Evolutionary conservation across 768 basidiomycete genomes (phyloP), one percentile per base, ranked within the genome.

Genomic region (Boletellus ananiceps): DNA sequence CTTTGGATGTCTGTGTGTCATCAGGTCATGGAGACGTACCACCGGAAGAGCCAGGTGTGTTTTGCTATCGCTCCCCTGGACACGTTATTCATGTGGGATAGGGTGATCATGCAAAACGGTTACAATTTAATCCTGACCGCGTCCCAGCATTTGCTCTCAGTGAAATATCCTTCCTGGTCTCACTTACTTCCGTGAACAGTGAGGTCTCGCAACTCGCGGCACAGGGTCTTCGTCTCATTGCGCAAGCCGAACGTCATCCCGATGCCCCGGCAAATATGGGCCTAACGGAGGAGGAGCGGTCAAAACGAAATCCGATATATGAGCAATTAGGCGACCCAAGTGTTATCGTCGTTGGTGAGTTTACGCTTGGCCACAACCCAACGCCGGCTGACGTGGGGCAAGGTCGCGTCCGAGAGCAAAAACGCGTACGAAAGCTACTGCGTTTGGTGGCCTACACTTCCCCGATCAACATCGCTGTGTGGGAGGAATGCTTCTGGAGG

Each of bases 321-420:
- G 87, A 89, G 49, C 82, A 86, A 56, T 68, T 92, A 13, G 89
- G 88, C 12, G 89, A 91, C 59, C 85, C 86, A 1, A 79, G 80
- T 45, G 74, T 85, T 2, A 68, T 82, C 39, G 71, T 87, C 25
- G 77, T 88, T 41, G 88, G 87, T 87, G 50, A 46, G 82, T 72
- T 19, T 27, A 44, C 16, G n/a, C 23, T 4, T 2, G 5, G 32
- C 40, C 25, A 25, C 19, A 13, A 8, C 16, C 36, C 15, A 16
- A 8, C 21, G 18, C 32, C 0, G 15, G 37, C 48, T 59, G 41
- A 65, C 46, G 46, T 18, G 19, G 25, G 12, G 39, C 13, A 52
- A 85, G 89, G 89, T 31, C 86, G 91, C 23, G 74, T 86, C 37
- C 83, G 79, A 4, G 81, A 88, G 62, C 90, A 93, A 69, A 91